Evolutionary conservation across 345 rosid species (phyloP).

Genomic region (Garcia nutans): DNA sequence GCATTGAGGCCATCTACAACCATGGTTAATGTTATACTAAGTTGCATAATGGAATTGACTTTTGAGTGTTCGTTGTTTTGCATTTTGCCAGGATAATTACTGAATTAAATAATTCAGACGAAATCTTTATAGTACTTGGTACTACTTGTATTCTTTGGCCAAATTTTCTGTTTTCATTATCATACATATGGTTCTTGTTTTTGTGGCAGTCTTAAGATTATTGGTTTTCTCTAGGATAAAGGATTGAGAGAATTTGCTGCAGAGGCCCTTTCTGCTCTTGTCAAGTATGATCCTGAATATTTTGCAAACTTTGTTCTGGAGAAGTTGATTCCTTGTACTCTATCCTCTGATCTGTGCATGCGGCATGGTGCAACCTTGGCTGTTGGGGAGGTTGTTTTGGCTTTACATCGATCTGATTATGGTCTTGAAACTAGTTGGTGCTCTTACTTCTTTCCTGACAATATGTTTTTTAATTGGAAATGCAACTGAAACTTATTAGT

Average conservation of each 20-base stretch:
- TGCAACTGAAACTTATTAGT: constrained; percentile 7
- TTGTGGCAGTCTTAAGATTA: not conserved
- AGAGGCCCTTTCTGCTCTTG: constrained; percentile 87
- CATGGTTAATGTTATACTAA: not conserved
- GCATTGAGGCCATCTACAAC: not conserved
- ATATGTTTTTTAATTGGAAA: constrained; percentile 13
- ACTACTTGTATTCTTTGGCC: not conserved
- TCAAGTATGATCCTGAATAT: constrained; percentile 69
- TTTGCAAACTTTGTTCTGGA: constrained; percentile 64
- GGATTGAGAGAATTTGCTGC: constrained; percentile 89
- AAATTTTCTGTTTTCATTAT: not conserved
- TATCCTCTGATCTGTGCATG: constrained; percentile 81
- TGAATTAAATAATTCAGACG: not conserved
- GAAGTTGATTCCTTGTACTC: constrained; percentile 73
- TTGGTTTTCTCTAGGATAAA: constrained; percentile 57
- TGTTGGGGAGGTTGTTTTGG: constrained; percentile 75
- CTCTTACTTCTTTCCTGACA: constrained; percentile 18
- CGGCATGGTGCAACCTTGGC: constrained; percentile 98
- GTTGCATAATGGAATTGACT: not conserved
- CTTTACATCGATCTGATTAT: constrained; percentile 57
- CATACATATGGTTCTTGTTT: not conserved
- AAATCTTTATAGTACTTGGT: not conserved
- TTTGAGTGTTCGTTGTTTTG: not conserved
- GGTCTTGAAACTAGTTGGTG: constrained; percentile 64
- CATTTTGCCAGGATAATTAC: not conserved